Evolutionary conservation across 257 asterid genomes (phyloP).

Genomic region (Ilex aquifolium): DNA sequence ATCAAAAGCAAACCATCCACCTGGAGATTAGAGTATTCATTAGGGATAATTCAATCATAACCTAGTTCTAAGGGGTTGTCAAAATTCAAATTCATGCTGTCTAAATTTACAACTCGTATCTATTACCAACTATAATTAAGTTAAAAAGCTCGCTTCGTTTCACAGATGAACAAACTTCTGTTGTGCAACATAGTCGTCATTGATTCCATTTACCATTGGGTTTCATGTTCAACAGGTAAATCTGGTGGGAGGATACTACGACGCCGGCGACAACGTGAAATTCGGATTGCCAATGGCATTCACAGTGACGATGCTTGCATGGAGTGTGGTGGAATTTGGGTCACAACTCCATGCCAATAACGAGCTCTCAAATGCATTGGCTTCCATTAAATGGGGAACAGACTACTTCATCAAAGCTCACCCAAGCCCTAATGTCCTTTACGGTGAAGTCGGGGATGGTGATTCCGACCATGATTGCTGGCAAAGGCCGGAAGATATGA

Average conservation of each 20-base stretch:
- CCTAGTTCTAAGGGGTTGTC: too few relatives aligned
- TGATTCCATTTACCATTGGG: background rate
- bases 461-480: constrained; percentile 34
- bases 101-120: too few relatives aligned
- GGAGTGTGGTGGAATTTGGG: constrained; percentile 50
- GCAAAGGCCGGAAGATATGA: constrained; percentile 36
- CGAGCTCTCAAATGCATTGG: constrained; percentile 34
- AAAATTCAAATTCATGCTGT: too few relatives aligned
- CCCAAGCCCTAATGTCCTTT: constrained; percentile 29
- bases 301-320: constrained; percentile 52
- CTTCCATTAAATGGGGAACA: constrained; percentile 59
- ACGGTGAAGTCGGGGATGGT: constrained; percentile 63
- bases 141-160: too few relatives aligned
- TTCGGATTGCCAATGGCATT: constrained; percentile 74
- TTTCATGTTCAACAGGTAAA: constrained; percentile 27
- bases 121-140: too few relatives aligned
- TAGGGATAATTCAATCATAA: too few relatives aligned
- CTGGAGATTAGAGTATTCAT: too few relatives aligned
- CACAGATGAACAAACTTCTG: too few relatives aligned
- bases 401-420: constrained; percentile 36
- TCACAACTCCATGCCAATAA: constrained; percentile 17
- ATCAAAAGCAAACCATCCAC: too few relatives aligned
- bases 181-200: too few relatives aligned
- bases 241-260: constrained; percentile 67
- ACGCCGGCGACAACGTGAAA: constrained; percentile 78